Conservation (phyloP, 2,329 filamentous ascomycete genomes). For the Zopfia rhizophila region DNA sequence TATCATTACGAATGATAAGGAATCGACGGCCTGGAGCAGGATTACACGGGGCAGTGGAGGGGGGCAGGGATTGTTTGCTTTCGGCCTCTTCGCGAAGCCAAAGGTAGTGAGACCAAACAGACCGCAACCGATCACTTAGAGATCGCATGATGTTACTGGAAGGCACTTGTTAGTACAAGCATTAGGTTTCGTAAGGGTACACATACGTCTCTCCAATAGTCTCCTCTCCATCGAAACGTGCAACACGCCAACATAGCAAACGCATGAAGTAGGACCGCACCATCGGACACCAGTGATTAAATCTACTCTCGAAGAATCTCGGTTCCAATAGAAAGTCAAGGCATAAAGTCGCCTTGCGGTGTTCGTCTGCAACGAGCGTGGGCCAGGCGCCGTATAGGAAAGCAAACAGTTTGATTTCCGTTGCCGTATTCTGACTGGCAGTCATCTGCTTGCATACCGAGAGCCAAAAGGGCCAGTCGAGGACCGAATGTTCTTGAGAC, state of each 20-base stretch:
- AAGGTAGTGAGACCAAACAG: conserved; percentile 82
- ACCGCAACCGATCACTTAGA: conserved; percentile 74
- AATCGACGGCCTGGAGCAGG: conserved; percentile 87
- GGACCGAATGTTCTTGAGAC: conserved; percentile 56
- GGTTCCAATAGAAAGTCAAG: conserved; percentile 79
- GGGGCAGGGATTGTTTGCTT: conserved; percentile 63
- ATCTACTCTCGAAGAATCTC: conserved; percentile 80
- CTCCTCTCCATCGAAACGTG: conserved; percentile 75
- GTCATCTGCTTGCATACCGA: conserved; percentile 82
- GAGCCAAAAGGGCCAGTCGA: conserved; percentile 89
- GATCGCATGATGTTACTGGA: conserved; percentile 74
- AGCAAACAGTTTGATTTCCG: conserved; percentile 84
- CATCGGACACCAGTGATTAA: conserved; percentile 97
- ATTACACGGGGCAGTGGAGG: conserved; percentile 83
- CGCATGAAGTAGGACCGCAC: conserved; percentile 93
- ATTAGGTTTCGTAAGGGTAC: background rate
- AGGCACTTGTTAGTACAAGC: conserved; percentile 25
- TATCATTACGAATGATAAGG: conserved; percentile 87
- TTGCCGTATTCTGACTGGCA: conserved; percentile 86
- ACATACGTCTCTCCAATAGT: conserved; percentile 75
- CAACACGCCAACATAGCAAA: conserved; percentile 87
- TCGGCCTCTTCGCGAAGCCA: conserved; percentile 77
- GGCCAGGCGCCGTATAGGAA: conserved; percentile 86
- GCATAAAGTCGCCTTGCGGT: conserved; percentile 76
- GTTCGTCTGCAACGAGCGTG: conserved; percentile 71